Conservation (phyloP, 805 yeast species). For the Yarrowia porcina region DNA sequence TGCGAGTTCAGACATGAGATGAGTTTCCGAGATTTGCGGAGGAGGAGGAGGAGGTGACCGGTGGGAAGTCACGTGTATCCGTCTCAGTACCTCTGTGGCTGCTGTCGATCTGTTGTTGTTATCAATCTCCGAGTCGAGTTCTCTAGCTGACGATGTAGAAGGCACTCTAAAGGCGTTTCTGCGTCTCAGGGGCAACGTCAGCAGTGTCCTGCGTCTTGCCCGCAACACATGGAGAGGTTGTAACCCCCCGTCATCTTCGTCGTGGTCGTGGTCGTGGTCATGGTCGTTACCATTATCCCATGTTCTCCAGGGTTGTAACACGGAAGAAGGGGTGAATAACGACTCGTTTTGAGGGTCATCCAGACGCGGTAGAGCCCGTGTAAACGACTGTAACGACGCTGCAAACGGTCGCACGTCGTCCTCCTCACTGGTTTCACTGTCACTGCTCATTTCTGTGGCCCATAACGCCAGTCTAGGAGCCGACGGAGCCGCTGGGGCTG, state of each 20-base stretch:
- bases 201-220: background rate
- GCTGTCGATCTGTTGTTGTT: background rate
- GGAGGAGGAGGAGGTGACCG: conserved; percentile 4
- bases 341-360: background rate
- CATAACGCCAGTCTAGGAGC: background rate
- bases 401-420: conserved; percentile 2
- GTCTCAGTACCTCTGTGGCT: background rate
- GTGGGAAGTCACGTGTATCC: background rate
- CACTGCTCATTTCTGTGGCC: background rate
- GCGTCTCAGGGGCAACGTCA: background rate
- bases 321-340: background rate
- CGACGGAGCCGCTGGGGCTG: background rate
- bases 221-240: too few relatives aligned
- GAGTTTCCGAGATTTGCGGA: background rate
- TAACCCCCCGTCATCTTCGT: too few relatives aligned
- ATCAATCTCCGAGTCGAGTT: background rate
- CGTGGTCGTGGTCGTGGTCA: too few relatives aligned
- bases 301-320: background rate
- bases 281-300: background rate
- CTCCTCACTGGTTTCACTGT: conserved; percentile 4
- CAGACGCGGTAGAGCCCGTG: background rate
- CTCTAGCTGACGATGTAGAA: background rate
- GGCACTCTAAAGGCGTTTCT: background rate
- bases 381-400: background rate
- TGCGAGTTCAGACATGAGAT: conserved; percentile 1